These are phyloP conservation scores for Scutellaria galericulata DNA, from an alignment of 257 asterid species.

Conservation along the genomic window DNA sequence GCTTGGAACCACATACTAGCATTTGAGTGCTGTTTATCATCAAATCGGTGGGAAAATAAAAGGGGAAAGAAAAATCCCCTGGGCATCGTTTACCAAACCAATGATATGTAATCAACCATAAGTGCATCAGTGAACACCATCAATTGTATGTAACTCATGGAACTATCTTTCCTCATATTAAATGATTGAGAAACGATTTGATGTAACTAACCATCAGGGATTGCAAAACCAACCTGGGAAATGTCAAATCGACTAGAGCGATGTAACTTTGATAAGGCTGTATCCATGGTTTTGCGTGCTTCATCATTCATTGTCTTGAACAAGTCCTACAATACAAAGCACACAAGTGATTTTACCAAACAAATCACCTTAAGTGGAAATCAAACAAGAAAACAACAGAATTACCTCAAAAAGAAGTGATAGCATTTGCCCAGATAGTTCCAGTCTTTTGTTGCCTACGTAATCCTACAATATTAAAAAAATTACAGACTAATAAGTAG, in stretches of 20 bases:
- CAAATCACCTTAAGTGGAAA: conserved; percentile 23
- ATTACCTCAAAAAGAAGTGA: conserved; percentile 92
- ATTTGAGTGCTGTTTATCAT: neutral
- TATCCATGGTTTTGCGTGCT: conserved; percentile 48
- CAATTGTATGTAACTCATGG: conserved; percentile 5
- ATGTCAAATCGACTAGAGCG: conserved; percentile 66
- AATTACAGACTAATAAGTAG: conserved; percentile 26
- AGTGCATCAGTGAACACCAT: conserved; percentile 19
- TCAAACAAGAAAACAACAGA: conserved; percentile 23
- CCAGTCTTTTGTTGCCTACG: conserved; percentile 95
- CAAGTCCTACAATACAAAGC: conserved; percentile 63
- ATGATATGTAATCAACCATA: neutral
- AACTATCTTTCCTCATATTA: conserved; percentile 22
- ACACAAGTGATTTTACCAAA: conserved; percentile 16
- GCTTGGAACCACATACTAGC: conserved; percentile 3
- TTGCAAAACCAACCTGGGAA: conserved; percentile 57
- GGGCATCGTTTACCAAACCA: neutral
- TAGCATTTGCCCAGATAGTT: conserved; percentile 87
- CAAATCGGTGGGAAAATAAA: too few species aligned
- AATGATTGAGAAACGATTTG: neutral
- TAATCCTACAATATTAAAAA: conserved; percentile 60
- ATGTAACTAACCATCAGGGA: neutral
- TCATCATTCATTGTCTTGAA: conserved; percentile 91
- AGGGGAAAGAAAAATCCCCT: neutral
- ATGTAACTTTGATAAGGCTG: conserved; percentile 42